Percentiles rank a stretch among this genome's conserved stretches.
Conservation (phyloP, 257 asterid genomes). For the Lantana camara region DNA sequence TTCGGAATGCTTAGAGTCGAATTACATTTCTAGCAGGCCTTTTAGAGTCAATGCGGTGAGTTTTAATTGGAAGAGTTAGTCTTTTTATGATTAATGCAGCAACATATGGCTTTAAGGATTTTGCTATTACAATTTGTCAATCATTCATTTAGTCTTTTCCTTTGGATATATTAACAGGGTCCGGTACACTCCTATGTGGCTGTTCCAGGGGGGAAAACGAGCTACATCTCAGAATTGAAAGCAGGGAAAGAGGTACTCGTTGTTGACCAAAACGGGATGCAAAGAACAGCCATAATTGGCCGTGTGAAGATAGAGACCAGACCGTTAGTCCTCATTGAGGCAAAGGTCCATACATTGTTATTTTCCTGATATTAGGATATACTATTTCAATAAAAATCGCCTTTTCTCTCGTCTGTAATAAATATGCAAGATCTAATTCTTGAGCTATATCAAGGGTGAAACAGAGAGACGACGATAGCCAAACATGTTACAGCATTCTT, state of each 20-base stretch:
- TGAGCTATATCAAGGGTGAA: not conserved
- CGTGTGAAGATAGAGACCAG: slow-evolving; percentile 92
- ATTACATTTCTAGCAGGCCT: slow-evolving; percentile 93
- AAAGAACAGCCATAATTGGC: slow-evolving; percentile 76
- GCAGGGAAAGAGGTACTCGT: slow-evolving; percentile 79
- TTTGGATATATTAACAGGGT: slow-evolving; percentile 50
- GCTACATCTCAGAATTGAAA: slow-evolving; percentile 82
- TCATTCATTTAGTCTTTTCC: slow-evolving; percentile 1
- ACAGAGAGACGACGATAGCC: slow-evolving; percentile 51
- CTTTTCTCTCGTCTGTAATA: slow-evolving; percentile 7
- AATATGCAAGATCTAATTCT: not conserved
- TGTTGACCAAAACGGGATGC: slow-evolving; percentile 73
- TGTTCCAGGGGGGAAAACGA: slow-evolving; percentile 77
- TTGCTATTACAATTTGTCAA: not conserved
- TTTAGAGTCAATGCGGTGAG: slow-evolving; percentile 94
- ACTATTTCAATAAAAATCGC: not conserved
- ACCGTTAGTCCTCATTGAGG: slow-evolving; percentile 77
- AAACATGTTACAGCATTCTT: slow-evolving; percentile 61
- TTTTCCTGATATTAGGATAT: not conserved
- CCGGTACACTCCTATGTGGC: slow-evolving; percentile 86
- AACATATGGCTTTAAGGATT: not conserved
- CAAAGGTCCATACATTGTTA: slow-evolving; percentile 51
- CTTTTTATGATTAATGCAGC: slow-evolving; percentile 10
- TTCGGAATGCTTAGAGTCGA: slow-evolving; percentile 88
- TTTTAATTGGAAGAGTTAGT: slow-evolving; percentile 19